Percentiles rank a stretch among this genome's conserved stretches.
Evolutionary conservation across 2,329 filamentous ascomycete genomes (phyloP).

Genomic region (Arthrobotrys musiformis): DNA sequence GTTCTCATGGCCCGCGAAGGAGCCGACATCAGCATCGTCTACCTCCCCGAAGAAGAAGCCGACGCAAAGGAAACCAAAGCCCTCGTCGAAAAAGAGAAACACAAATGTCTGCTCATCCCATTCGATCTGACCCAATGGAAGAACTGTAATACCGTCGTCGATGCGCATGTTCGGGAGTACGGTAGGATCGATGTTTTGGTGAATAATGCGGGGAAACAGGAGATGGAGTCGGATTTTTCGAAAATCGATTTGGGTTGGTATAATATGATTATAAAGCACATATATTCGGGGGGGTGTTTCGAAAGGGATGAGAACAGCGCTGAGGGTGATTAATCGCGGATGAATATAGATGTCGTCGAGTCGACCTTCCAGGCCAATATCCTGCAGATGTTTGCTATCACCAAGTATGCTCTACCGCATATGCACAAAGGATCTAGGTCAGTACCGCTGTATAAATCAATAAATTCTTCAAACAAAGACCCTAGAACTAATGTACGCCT

Average conservation of each 20-base stretch:
- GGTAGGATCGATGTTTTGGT: constrained; percentile 67
- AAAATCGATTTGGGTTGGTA: constrained; percentile 66
- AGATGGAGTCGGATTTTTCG: constrained; percentile 63
- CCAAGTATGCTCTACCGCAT: constrained; percentile 69
- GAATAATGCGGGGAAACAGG: constrained; percentile 65
- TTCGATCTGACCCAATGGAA: constrained; percentile 67
- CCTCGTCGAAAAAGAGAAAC: constrained; percentile 67
- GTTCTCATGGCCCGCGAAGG: constrained; percentile 71
- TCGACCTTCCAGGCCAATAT: constrained; percentile 71
- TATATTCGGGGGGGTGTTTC: neutral
- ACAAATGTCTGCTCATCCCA: constrained; percentile 65
- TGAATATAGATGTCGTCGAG: constrained; percentile 65
- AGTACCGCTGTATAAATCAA: constrained; percentile 53
- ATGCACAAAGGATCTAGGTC: constrained; percentile 66
- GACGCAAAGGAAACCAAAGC: constrained; percentile 69
- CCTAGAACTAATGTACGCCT: neutral
- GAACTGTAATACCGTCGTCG: constrained; percentile 67
- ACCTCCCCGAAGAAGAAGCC: constrained; percentile 69
- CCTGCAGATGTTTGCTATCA: constrained; percentile 70
- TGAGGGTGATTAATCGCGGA: neutral
- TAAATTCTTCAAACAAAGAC: constrained; percentile 61
- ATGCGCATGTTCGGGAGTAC: constrained; percentile 68
- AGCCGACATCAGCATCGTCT: constrained; percentile 69
- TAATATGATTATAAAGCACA: too few relatives aligned
- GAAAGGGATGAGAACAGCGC: too few relatives aligned